A percentile compares a stretch with the other conserved stretches of the same genome.
Evolutionary conservation across 2,329 filamentous ascomycete genomes (phyloP).

Genomic region (Fusarium virguliforme): DNA sequence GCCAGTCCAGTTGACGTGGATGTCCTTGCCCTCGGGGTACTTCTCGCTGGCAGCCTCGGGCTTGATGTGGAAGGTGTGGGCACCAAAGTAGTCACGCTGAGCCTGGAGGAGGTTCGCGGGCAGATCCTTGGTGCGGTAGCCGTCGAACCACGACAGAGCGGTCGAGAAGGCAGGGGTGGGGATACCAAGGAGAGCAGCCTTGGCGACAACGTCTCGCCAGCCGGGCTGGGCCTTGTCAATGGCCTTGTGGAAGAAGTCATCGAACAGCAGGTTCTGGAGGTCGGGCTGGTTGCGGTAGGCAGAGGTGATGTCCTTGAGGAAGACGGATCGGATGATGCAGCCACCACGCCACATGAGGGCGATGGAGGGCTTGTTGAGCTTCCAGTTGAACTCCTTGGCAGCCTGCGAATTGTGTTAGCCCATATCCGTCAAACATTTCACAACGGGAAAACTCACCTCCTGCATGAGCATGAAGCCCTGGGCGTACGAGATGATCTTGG

Average conservation of each 20-base stretch:
- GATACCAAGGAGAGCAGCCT: slow-evolving; percentile 94
- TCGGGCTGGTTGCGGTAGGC: slow-evolving; percentile 96
- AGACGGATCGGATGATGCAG: slow-evolving; percentile 99
- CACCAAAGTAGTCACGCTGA: slow-evolving; percentile 99
- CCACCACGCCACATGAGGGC: slow-evolving; percentile 99
- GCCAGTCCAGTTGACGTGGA: slow-evolving; percentile 99
- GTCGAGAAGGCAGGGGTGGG: slow-evolving; percentile 97
- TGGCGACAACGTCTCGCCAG: slow-evolving; percentile 92
- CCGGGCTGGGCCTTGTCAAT: slow-evolving; percentile 96
- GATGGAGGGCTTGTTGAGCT: slow-evolving; percentile 99
- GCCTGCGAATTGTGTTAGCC: slow-evolving; percentile 69
- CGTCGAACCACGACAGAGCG: slow-evolving; percentile 98
- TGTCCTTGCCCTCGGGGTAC: slow-evolving; percentile 88
- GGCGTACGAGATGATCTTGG: slow-evolving; percentile 99
- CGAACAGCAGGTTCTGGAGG: slow-evolving; percentile 97
- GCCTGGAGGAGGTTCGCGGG: slow-evolving; percentile 99
- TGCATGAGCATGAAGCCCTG: slow-evolving; percentile 99
- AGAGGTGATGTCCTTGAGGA: slow-evolving; percentile 99
- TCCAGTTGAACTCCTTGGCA: slow-evolving; percentile 96
- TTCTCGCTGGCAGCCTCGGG: slow-evolving; percentile 82
- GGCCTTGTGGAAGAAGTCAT: slow-evolving; percentile 99
- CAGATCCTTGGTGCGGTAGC: slow-evolving; percentile 96
- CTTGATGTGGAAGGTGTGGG: slow-evolving; percentile 92
- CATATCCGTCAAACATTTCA: not conserved
- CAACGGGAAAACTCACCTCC: slow-evolving; percentile 73